Base-by-base conservation (phyloP, 2,329 filamentous ascomycete genomes). In the Alternaria atra region DNA sequence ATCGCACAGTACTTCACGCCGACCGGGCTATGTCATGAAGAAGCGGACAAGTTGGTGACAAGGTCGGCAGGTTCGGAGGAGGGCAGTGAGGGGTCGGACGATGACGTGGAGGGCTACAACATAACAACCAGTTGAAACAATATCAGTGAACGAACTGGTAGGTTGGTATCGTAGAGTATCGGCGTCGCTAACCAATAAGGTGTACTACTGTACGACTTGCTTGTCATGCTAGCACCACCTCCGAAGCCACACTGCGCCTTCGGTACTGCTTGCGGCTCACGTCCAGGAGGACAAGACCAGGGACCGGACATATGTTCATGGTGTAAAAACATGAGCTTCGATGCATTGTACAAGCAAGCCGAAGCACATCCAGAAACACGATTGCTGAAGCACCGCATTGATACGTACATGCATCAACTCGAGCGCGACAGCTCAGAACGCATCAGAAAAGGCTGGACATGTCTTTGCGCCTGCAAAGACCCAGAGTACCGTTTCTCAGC, bases 1-100 rank as follows among this genome's bases (percentile, higher is more conserved):
- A 63, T 72, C 17, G 57, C 70, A 29, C 67, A 73, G 44, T 68
- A 72, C 54, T 73, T 75, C 52, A 73, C 70, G 43, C 68, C 72
- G 17, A 67, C 62, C 15, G 71, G 72, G 48, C 54, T 74, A 15
- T 73, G 71, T 55, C 71, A 74, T 69, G 72, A 74, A 53, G 67
- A 73, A 61, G 68, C 64, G 29, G 68, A 72, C 40, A 70, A 60
- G 52, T 29, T 52, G 39, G 61, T 68, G 23, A 66, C 56, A 51
- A 66, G 63, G 62, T 56, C 51, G 61, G 63, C 61, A 61, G 63
- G 55, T 34, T 47, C 55, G 48, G 62, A 62, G 61, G 66, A 63
- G 53, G 58, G 55, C 43, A 61, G 42, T 54, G 65, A 69, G 25
- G 66, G 40, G 29, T 65, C 44, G 10, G 69, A 71, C 34, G 67